Base-by-base conservation (phyloP, 805 yeast species). In the Candida mattraensis region DNA sequence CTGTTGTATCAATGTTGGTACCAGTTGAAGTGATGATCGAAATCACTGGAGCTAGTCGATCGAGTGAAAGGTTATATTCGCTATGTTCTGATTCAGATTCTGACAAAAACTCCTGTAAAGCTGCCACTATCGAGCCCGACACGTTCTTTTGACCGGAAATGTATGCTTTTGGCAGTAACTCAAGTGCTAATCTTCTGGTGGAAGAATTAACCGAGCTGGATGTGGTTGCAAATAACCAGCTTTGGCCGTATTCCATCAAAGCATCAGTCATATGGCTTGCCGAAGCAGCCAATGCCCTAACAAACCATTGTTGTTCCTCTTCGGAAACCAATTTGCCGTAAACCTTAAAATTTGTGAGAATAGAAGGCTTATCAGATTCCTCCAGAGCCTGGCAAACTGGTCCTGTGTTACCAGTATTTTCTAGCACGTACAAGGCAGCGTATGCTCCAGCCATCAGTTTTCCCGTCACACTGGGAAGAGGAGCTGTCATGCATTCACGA, bases 361-460 rank as follows among this genome's bases (percentile, higher is more conserved):
- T 59, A 12, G 87, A 66, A 35, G 80, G 66, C 42, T 66, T 71
- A 6, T 58, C 74, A 7, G 63, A 68, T 12, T 66, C 56, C 0
- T 41, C 30, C 6, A 74, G 51, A 1, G 72, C 59, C 18, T 61
- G 66, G 5, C 42, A 30, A 33, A 67, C 47, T 16, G 69, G 42
- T 7, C 54, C 56, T 6, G 54, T 52, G 5, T 56, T 43, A 11
- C 47, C 47, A 6, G 68, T 21, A 3, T 47, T 31, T 10, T 40
- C 41, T 14, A 51, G 32, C 8, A 44, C 35, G 7, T 44, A 42
- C 41, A 66, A 45, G 3, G 72, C 58, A 2, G 80, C 79, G 52
- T 75, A 80, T 3, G 80, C 78, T 32, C 76, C 71, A 3, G 71
- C 58, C 12, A 80, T 69, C 7, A 74, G 63, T 54, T 76, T 71